Evolutionary conservation across 768 basidiomycete species (phyloP), one percentile per base, ranked within the genome.

Genomic region (Tylopilus vinaceipallidus): DNA sequence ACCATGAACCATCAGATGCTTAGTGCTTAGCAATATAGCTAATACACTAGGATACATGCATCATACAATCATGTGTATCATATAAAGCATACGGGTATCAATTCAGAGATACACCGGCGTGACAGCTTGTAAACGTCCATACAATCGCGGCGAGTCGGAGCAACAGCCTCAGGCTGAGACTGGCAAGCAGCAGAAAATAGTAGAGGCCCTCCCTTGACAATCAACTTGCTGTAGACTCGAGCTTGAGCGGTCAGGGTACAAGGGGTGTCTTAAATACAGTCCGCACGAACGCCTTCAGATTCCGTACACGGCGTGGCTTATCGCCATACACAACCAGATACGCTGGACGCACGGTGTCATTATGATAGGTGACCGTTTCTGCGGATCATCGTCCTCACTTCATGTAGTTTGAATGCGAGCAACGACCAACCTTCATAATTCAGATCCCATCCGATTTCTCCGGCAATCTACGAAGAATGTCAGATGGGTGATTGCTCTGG

Each of bases 321-420:
- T 62, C 40, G 16, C 78, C 81, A 56, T 85, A 86, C 17, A 84
- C 76, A n/a, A 86, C 64, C 48, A 86, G 70, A 65, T 78, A 86
- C 0, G 81, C 81, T 16, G 84, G 84, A 8, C 82, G 77, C 55
- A 84, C 78, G 24, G 84, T 83, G 54, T 84, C 82, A 57, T 84
- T 84, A 37, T 71, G 59, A 56, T 86, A 86, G 13, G 83, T 82
- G 8, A 85, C 82, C 4, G 81, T 84, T 63, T 86, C 84, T 68
- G 43, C 36, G 8, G n/a, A 56, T 24, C 37, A 42, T 33, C 36
- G 42, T 30, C 42, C 36, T 24, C 5, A 22, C 24, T 27, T 12
- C 34, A 11, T 23, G 17, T 42, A 43, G 7, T 3, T 9, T 20
- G 19, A 27, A 24, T 5, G 17, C 16, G 13, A 27, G 17, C 7